Conservation (phyloP, 768 basidiomycete species). For the Daedaleopsis sinensis region DNA sequence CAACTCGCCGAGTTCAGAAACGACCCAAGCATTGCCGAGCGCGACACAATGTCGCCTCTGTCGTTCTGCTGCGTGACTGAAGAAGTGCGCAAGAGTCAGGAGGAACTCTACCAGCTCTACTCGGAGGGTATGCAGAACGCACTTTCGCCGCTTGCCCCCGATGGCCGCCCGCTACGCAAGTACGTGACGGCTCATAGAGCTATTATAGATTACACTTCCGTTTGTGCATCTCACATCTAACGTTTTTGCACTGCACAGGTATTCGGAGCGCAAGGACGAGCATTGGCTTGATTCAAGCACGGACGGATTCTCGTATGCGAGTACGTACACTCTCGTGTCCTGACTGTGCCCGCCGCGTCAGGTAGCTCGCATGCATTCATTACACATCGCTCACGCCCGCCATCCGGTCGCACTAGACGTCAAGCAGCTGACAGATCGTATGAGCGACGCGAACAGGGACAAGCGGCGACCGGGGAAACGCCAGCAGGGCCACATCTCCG, state of each 20-base stretch:
- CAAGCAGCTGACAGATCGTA: constrained; percentile 17
- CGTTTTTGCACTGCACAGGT: constrained; percentile 37
- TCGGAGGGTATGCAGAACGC: constrained; percentile 46
- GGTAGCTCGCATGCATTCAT: neutral
- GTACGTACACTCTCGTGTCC: constrained; percentile 34
- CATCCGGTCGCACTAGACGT: neutral
- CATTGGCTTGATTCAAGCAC: constrained; percentile 68
- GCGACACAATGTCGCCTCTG: constrained; percentile 61
- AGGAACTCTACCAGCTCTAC: constrained; percentile 50
- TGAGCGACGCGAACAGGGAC: constrained; percentile 13
- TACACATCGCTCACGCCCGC: neutral
- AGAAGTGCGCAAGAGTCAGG: constrained; percentile 55
- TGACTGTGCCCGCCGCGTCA: neutral
- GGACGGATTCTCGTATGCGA: constrained; percentile 58
- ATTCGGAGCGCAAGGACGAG: constrained; percentile 53
- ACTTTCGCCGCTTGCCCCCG: constrained; percentile 57
- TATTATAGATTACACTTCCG: neutral
- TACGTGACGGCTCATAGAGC: constrained; percentile 33
- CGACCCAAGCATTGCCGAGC: constrained; percentile 47
- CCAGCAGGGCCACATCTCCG: neutral
- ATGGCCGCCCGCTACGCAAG: constrained; percentile 67
- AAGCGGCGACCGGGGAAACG: constrained; percentile 15
- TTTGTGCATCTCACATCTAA: constrained; percentile 6
- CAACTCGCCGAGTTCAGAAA: constrained; percentile 54
- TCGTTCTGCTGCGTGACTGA: constrained; percentile 68